Evolutionary conservation across 2,329 filamentous ascomycete species (phyloP).

Genomic region (Teratosphaeria destructans): DNA sequence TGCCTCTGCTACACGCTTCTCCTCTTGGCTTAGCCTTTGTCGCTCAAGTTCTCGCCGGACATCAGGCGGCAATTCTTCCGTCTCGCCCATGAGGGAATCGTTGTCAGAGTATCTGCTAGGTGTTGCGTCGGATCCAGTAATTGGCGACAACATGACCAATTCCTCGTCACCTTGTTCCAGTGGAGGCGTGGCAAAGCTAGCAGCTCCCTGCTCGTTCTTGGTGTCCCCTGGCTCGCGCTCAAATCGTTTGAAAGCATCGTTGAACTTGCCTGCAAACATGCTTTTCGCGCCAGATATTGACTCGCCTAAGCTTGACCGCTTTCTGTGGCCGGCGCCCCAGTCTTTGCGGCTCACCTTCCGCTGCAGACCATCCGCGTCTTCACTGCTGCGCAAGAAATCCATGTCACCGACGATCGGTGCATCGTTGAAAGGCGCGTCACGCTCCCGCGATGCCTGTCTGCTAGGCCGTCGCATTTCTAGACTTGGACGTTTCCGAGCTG

Average conservation of each 20-base stretch:
- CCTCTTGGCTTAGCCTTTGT: slow-evolving; percentile 70
- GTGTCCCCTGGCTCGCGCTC: slow-evolving; percentile 37
- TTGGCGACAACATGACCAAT: slow-evolving; percentile 49
- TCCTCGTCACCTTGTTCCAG: slow-evolving; percentile 8
- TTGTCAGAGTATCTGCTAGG: slow-evolving; percentile 41
- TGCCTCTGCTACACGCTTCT: slow-evolving; percentile 77
- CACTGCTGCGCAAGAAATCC: slow-evolving; percentile 69
- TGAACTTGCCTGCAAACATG: slow-evolving; percentile 78
- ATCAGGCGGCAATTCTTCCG: slow-evolving; percentile 69
- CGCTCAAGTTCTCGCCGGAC: slow-evolving; percentile 85
- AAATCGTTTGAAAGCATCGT: slow-evolving; percentile 87
- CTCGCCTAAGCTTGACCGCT: slow-evolving; percentile 58
- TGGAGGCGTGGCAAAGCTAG: not conserved
- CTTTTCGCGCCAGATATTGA: slow-evolving; percentile 53
- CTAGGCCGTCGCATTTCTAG: slow-evolving; percentile 16
- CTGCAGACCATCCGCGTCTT: slow-evolving; percentile 44
- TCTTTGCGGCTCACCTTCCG: slow-evolving; percentile 48
- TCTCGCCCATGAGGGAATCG: slow-evolving; percentile 52
- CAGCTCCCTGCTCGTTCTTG: not conserved
- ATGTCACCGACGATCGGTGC: slow-evolving; percentile 67
- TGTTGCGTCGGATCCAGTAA: slow-evolving; percentile 60
- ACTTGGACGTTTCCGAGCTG: not conserved
- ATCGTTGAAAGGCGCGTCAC: slow-evolving; percentile 41
- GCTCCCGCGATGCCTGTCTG: slow-evolving; percentile 18
- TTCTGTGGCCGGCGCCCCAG: slow-evolving; percentile 46